These are phyloP conservation scores for Geotrichum fermentans DNA, from an alignment of 1,139 yeast species.

Conservation along the genomic window DNA sequence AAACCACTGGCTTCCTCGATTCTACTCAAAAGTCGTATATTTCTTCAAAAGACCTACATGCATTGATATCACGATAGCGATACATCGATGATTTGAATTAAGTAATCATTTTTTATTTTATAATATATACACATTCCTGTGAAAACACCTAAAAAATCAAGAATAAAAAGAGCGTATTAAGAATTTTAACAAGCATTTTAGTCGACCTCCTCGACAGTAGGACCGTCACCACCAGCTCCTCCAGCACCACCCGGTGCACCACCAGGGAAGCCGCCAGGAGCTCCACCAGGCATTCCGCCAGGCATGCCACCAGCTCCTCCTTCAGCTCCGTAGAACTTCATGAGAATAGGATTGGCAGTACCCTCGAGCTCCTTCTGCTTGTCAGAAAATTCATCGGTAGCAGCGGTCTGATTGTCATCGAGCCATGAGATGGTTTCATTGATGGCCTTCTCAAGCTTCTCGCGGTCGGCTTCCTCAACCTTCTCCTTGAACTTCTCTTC, in stretches of 20 bases:
- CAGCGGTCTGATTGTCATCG: constrained; percentile 80
- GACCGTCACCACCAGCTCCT: no score
- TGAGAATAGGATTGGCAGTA: constrained; percentile 89
- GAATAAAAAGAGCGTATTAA: background rate
- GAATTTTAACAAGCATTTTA: background rate
- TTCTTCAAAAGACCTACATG: background rate
- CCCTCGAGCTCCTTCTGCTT: constrained; percentile 92
- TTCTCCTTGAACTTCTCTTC: no score
- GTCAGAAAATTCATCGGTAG: constrained; percentile 81
- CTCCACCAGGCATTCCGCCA: constrained; percentile 56
- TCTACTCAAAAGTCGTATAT: background rate
- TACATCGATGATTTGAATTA: background rate
- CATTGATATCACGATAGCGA: background rate
- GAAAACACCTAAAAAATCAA: background rate
- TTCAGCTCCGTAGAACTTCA: constrained; percentile 67
- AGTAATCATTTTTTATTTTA: background rate
- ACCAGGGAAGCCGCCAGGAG: constrained; percentile 59
- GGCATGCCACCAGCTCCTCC: constrained; percentile 55
- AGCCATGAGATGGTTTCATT: constrained; percentile 84
- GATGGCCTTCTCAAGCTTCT: constrained; percentile 74
- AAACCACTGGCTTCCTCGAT: background rate
- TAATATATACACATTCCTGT: background rate
- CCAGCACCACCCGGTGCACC: constrained; percentile 33
- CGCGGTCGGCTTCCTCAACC: constrained; percentile 74
- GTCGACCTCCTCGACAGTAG: constrained; percentile 20